These are phyloP conservation scores for Zymoseptoria ardabiliae DNA, from an alignment of 2,329 filamentous ascomycete genomes.

Conservation along the genomic window DNA sequence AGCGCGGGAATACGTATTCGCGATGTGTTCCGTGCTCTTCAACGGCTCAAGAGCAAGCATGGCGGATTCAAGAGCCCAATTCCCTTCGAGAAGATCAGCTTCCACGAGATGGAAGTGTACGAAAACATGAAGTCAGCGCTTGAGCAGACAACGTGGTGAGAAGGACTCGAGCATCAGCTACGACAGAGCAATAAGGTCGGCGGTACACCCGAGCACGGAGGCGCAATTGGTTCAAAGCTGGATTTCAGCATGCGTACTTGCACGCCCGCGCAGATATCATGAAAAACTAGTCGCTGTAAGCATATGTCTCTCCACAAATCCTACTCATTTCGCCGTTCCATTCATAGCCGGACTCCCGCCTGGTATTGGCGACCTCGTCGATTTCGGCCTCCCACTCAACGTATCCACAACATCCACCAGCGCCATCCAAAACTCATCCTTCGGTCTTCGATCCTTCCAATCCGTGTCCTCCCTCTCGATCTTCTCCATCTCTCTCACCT, in stretches of 20 bases:
- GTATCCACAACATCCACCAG: slow-evolving; percentile 79
- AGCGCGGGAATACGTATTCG: background rate
- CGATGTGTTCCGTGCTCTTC: background rate
- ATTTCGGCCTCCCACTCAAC: slow-evolving; percentile 58
- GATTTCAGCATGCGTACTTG: background rate
- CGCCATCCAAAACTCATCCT: slow-evolving; percentile 74
- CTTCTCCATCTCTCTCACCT: slow-evolving; percentile 74
- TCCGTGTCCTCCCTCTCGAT: slow-evolving; percentile 83
- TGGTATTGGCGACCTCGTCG: slow-evolving; percentile 11
- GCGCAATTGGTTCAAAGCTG: background rate
- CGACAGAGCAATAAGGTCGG: too few species aligned
- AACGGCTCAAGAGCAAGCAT: background rate
- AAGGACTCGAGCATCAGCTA: too few species aligned
- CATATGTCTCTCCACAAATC: background rate
- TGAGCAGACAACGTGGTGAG: too few species aligned
- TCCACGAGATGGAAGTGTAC: background rate
- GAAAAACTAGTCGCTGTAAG: background rate
- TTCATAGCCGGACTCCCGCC: slow-evolving; percentile 11
- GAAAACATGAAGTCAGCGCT: too few species aligned
- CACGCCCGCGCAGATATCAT: background rate
- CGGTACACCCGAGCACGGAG: background rate
- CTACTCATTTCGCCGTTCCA: slow-evolving; percentile 7
- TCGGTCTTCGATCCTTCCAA: slow-evolving; percentile 83
- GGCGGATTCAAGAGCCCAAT: background rate
- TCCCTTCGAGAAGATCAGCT: background rate